Conservation (phyloP, 2,329 filamentous ascomycete species). For the Thermoascus crustaceus region DNA sequence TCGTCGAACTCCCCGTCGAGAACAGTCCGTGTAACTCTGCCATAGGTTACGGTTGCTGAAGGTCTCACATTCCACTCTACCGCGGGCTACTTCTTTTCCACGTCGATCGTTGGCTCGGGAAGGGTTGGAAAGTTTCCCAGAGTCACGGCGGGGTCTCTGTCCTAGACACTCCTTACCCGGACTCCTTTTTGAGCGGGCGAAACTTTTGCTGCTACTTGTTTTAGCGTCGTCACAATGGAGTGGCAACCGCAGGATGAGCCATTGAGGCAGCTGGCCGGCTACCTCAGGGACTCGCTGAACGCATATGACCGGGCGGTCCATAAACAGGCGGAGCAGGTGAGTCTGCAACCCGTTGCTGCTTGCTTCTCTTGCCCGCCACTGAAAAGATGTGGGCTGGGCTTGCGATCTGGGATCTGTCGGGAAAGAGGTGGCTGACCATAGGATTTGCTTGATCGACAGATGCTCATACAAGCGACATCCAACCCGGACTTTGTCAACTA, state of each 20-base stretch:
- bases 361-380: slow-evolving; percentile 8
- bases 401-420: too few species aligned
- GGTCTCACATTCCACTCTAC: too few species aligned
- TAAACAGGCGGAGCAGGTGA: slow-evolving; percentile 81
- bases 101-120: too few species aligned
- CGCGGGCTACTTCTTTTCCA: too few species aligned
- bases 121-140: background rate
- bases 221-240: slow-evolving; percentile 51
- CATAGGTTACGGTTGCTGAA: background rate
- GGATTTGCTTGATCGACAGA: slow-evolving; percentile 47
- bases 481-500: slow-evolving; percentile 97
- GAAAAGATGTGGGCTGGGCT: too few species aligned
- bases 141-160: slow-evolving; percentile 1
- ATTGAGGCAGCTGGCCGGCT: slow-evolving; percentile 79
- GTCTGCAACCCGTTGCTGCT: slow-evolving; percentile 27
- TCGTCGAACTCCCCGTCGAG: background rate
- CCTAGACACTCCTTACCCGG: background rate
- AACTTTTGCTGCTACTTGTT: background rate
- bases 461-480: slow-evolving; percentile 80
- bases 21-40: slow-evolving; percentile 1
- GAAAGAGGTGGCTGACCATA: slow-evolving; percentile 1
- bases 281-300: slow-evolving; percentile 85
- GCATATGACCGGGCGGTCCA: slow-evolving; percentile 70
- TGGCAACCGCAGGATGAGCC: slow-evolving; percentile 89
- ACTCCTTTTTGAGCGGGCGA: slow-evolving; percentile 1